Conservation (phyloP, 1,139 yeast genomes). For the Debaryomyces coudertii region DNA sequence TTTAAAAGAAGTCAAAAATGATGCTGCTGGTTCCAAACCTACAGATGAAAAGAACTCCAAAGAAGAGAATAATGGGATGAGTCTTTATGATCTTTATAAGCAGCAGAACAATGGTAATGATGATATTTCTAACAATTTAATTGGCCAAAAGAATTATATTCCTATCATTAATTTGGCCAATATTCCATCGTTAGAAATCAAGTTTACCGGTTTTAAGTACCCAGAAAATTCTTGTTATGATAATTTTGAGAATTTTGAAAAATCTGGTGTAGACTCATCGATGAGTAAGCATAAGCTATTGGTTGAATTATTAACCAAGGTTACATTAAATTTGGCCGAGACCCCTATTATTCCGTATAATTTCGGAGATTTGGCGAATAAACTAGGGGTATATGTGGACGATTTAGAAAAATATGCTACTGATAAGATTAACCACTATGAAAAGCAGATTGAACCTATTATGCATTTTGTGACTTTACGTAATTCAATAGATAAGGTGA, state of each 20-base stretch:
- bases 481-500: slow-evolving; percentile 28
- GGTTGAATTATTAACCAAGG: slow-evolving; percentile 57
- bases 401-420: slow-evolving; percentile 53
- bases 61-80: slow-evolving; percentile 11
- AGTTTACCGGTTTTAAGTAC: slow-evolving; percentile 46
- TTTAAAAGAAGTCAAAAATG: slow-evolving; percentile 35
- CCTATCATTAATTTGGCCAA: slow-evolving; percentile 70
- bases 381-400: slow-evolving; percentile 45
- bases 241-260: slow-evolving; percentile 58
- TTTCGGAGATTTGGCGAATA: slow-evolving; percentile 50
- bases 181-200: slow-evolving; percentile 67
- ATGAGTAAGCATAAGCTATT: slow-evolving; percentile 62
- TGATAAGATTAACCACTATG: slow-evolving; percentile 21
- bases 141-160: slow-evolving; percentile 64
- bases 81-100: slow-evolving; percentile 33
- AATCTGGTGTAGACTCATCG: slow-evolving; percentile 51
- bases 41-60: slow-evolving; percentile 4
- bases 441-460: slow-evolving; percentile 17
- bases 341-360: slow-evolving; percentile 78
- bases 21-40: slow-evolving; percentile 11
- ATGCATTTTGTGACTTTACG: slow-evolving; percentile 33
- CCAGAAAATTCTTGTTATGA: slow-evolving; percentile 73
- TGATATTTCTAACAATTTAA: slow-evolving; percentile 40
- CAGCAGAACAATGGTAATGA: slow-evolving; percentile 30
- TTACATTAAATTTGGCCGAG: slow-evolving; percentile 64